Evolutionary conservation across 441 rosid genomes (phyloP), one percentile per base, ranked within the genome.

Genomic region (Melastoma candidum): DNA sequence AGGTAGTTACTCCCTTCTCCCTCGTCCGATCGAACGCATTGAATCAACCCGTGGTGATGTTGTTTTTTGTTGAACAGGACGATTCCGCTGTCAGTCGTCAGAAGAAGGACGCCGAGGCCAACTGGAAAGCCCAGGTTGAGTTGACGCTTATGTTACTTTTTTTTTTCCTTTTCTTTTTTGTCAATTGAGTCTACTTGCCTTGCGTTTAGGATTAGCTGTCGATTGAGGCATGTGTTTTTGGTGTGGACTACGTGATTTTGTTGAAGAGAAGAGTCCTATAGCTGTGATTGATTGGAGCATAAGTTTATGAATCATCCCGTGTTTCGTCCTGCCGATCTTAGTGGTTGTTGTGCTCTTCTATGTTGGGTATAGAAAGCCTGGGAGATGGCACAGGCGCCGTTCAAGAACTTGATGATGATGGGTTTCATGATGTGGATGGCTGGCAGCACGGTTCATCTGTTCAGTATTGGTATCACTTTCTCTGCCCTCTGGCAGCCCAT

Each of bases 371-470:
- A 93, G 98, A 93, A 93, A 92, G 97, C 98, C n/a, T 93, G 99
- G 99, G 99, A 93, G 72, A 95, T 89, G 60, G 99, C 99, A 7
- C 99, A 93, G 60, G 92, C 90, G 9, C 99, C 99, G 0, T 84
- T 93, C 71, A 93, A 84, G 84, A 93, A 89, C 71, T 77, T 93
- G 81, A 57, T 93, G 66, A 93, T 93, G 99, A 93, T 93, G 99
- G 99, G 99, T 7, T 93, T 93, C 71, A 93, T 93, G 99, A 93
- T 93, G 99, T 93, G 99, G 99, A 93, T 93, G 99, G 97, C 99
- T 68, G 99, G 99, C 54, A 93, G 81, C 59, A 86, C 97, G 0
- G 99, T 89, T 57, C 99, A 93, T 76, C 86, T 93, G 6, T 93
- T 93, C 67, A 93, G 99, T 74, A 93, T 93, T 64, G 99, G 99